These are phyloP conservation scores for Chaetomium sp. DNA, from an alignment of 2,329 filamentous ascomycete genomes.

Conservation along the genomic window DNA sequence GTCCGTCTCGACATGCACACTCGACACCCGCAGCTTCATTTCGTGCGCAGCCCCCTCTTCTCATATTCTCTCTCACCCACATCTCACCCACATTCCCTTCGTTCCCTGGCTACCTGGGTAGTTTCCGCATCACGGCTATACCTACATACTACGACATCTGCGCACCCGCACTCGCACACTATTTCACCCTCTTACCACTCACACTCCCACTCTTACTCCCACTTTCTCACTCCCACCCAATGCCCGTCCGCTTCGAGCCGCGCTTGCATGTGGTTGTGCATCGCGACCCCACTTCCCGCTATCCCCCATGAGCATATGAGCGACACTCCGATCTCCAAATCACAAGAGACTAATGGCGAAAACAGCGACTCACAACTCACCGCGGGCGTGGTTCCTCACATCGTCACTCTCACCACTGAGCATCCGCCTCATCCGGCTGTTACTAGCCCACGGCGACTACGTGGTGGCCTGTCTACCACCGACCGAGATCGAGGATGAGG, in stretches of 20 bases:
- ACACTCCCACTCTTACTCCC: too few species aligned
- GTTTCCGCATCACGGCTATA: conserved; percentile 9
- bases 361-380: conserved; percentile 61
- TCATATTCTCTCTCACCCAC: neutral
- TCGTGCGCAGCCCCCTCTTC: conserved; percentile 35
- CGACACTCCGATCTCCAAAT: neutral
- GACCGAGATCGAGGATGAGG: conserved; percentile 68
- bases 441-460: conserved; percentile 87
- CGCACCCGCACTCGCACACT: conserved; percentile 5
- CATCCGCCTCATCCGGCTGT: conserved; percentile 71
- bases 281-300: conserved; percentile 3
- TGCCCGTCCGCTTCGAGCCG: neutral
- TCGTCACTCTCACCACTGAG: conserved; percentile 78
- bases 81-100: neutral
- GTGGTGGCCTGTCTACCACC: conserved; percentile 79
- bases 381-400: conserved; percentile 89
- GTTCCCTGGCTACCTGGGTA: neutral
- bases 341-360: conserved; percentile 29
- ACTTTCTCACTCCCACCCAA: too few species aligned
- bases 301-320: neutral
- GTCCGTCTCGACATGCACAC: conserved; percentile 36
- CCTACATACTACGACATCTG: conserved; percentile 4
- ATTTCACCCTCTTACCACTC: too few species aligned
- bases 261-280: conserved; percentile 22
- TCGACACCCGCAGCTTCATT: conserved; percentile 45